These are phyloP conservation scores for Fraxinus excelsior DNA, from an alignment of 257 asterid genomes.

Conservation along the genomic window DNA sequence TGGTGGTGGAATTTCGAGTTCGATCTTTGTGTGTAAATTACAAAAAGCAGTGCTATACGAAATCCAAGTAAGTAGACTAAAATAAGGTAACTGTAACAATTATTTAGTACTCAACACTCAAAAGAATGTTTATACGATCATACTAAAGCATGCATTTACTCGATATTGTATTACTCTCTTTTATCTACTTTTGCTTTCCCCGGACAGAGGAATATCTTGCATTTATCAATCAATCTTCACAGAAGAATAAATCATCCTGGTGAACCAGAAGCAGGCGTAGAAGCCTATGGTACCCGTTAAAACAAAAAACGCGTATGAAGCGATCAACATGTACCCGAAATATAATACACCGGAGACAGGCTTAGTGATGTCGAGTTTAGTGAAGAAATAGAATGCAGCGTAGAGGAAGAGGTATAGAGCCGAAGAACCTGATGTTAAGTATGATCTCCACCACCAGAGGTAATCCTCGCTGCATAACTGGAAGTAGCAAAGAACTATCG, in stretches of 20 bases:
- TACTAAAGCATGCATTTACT: background rate
- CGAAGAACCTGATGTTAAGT: conserved; percentile 67
- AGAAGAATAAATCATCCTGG: conserved; percentile 80
- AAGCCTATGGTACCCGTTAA: conserved; percentile 79
- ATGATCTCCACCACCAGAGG: conserved; percentile 88
- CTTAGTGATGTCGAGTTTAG: conserved; percentile 75
- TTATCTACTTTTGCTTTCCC: background rate
- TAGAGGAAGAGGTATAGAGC: conserved; percentile 77
- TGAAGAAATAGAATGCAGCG: conserved; percentile 79
- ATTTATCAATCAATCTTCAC: conserved; percentile 71
- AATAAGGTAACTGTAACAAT: background rate
- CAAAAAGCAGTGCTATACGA: background rate
- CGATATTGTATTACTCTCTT: background rate
- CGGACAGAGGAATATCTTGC: background rate
- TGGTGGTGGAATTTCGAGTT: too few species aligned
- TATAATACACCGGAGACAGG: conserved; percentile 70
- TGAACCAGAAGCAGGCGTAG: conserved; percentile 76
- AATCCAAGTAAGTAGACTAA: background rate
- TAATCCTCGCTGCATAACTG: conserved; percentile 81
- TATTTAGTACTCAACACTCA: background rate
- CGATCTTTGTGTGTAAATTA: too few species aligned
- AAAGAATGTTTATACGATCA: background rate
- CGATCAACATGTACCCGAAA: conserved; percentile 78
- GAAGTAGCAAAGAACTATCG: conserved; percentile 78
- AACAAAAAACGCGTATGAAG: conserved; percentile 70